Evolutionary conservation across 345 rosid genomes (phyloP).

Genomic region (Diplotaxis tenuifolia): DNA sequence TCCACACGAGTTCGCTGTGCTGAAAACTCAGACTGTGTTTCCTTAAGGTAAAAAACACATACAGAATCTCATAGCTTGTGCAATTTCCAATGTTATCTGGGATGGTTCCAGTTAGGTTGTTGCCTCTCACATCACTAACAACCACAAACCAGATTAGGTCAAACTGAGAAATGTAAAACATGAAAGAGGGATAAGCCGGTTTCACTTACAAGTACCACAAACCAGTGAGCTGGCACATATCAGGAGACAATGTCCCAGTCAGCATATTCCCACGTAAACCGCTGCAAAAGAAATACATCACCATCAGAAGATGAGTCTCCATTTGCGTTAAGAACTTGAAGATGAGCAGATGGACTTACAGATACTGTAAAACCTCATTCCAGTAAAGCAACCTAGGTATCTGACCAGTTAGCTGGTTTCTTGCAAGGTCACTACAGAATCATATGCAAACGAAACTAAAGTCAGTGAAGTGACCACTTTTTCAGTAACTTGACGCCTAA

Average conservation of each 20-base stretch:
- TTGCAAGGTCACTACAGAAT: conserved; percentile 71
- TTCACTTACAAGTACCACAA: conserved; percentile 92
- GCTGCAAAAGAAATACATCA: conserved; percentile 35
- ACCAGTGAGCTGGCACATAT: conserved; percentile 91
- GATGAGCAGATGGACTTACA: conserved; percentile 48
- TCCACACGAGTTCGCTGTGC: not conserved
- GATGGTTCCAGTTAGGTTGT: conserved; percentile 72
- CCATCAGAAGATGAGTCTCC: not conserved
- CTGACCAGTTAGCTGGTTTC: conserved; percentile 78
- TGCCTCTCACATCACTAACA: conserved; percentile 88
- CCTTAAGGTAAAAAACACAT: conserved; percentile 30
- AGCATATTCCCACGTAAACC: conserved; percentile 81
- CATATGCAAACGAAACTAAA: not conserved
- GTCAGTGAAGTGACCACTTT: not conserved
- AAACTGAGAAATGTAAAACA: not conserved
- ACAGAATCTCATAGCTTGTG: conserved; percentile 94
- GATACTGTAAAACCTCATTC: conserved; percentile 96
- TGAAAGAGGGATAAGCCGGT: not conserved
- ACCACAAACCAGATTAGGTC: not conserved
- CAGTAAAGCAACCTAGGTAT: conserved; percentile 88
- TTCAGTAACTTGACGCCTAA: not conserved
- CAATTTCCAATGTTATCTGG: conserved; percentile 92
- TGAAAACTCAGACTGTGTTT: not conserved
- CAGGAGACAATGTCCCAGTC: conserved; percentile 78
- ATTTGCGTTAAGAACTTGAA: not conserved